phyloP scores from a whole-genome alignment of 352 stramenopile species.

The Pythium pyrilobum region DNA sequence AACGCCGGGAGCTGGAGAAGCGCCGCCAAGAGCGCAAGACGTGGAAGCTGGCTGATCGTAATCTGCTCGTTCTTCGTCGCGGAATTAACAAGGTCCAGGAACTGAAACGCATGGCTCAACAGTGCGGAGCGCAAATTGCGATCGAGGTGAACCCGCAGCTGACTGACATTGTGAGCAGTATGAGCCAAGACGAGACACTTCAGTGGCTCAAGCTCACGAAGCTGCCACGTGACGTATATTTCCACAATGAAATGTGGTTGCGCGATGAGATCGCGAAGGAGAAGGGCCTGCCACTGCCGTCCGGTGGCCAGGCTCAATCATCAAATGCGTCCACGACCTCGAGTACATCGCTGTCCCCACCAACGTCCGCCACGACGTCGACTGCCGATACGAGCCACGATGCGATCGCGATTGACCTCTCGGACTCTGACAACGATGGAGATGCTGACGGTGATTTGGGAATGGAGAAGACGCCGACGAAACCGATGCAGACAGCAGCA shows the following conservation, averaged over 20 bases:
- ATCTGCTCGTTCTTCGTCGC: conserved; percentile 62
- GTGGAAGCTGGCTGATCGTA: conserved; percentile 52
- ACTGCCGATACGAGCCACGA: neutral
- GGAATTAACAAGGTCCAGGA: conserved; percentile 69
- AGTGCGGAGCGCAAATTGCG: conserved; percentile 54
- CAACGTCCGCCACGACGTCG: neutral
- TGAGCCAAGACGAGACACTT: conserved; percentile 53
- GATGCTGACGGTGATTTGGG: neutral
- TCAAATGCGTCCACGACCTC: neutral
- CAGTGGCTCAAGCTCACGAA: conserved; percentile 66
- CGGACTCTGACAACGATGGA: conserved; percentile 4
- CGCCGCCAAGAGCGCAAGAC: conserved; percentile 30
- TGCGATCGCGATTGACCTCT: conserved; percentile 14
- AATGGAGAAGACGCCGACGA: neutral
- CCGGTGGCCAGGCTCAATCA: neutral
- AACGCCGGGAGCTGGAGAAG: conserved; percentile 20
- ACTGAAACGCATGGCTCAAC: conserved; percentile 51
- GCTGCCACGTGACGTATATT: conserved; percentile 59
- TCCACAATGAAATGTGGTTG: conserved; percentile 69
- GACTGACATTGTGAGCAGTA: conserved; percentile 74
- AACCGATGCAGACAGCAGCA: neutral
- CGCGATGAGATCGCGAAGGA: conserved; percentile 63
- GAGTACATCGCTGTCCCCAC: neutral
- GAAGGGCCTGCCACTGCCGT: conserved; percentile 15
- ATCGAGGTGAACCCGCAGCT: conserved; percentile 76